Conservation (phyloP, 352 stramenopile species). For the Blastocystis sp. region DNA sequence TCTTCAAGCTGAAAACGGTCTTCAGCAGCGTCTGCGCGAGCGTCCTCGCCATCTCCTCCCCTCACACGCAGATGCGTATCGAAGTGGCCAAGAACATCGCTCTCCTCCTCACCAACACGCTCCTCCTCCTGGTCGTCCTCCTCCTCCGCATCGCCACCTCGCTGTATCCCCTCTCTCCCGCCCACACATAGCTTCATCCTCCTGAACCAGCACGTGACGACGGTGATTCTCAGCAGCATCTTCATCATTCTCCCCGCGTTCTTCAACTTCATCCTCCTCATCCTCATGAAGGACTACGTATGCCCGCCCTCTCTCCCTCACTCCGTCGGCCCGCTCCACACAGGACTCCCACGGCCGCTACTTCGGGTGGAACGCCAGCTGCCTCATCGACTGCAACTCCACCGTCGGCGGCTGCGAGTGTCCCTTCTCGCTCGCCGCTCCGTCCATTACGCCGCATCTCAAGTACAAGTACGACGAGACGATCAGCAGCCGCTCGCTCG, state of each 20-base stretch:
- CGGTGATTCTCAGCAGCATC: background rate
- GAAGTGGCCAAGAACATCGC: slow-evolving; percentile 48
- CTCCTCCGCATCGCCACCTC: background rate
- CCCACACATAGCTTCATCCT: background rate
- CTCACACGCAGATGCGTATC: slow-evolving; percentile 3
- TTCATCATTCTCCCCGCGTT: background rate
- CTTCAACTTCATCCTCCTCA: slow-evolving; percentile 44
- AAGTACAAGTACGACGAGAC: slow-evolving; percentile 53
- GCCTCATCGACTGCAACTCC: background rate
- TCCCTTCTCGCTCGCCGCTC: background rate
- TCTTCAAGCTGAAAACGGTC: slow-evolving; percentile 25
- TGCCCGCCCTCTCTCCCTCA: background rate
- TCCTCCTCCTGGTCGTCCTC: slow-evolving; percentile 30
- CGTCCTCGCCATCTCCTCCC: background rate
- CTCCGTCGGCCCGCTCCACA: background rate
- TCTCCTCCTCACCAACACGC: slow-evolving; percentile 13
- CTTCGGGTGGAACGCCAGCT: background rate
- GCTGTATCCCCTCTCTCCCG: background rate
- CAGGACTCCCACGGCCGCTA: background rate
- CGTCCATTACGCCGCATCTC: background rate
- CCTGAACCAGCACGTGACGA: background rate
- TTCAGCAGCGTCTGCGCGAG: slow-evolving; percentile 16
- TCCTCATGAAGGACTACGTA: slow-evolving; percentile 42
- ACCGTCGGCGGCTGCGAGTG: background rate
- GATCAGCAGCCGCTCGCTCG: background rate